phyloP scores from a whole-genome alignment of 768 basidiomycete species.

The Grammothele lineata region DNA sequence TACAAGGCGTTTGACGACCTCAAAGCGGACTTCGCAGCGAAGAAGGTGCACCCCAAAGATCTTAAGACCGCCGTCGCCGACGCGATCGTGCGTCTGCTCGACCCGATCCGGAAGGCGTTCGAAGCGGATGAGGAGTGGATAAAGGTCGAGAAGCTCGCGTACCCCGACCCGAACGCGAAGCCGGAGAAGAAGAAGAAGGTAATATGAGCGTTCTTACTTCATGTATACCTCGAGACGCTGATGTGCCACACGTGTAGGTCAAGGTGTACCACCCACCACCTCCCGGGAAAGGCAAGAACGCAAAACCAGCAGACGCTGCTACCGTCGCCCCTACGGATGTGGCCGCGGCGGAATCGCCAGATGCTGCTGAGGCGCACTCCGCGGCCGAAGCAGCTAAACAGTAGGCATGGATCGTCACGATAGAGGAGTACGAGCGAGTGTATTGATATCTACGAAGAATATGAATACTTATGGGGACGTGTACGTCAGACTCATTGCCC shows the following conservation, averaged over 20 bases:
- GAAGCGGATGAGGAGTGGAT: constrained; percentile 35
- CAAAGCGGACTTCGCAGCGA: constrained; percentile 68
- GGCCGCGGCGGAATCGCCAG: too few species aligned
- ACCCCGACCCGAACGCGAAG: background rate
- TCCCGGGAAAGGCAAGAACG: constrained; percentile 71
- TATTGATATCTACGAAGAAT: too few species aligned
- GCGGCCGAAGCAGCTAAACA: constrained; percentile 1
- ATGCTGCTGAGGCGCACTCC: background rate
- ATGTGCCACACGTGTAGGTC: too few species aligned
- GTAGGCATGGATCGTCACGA: too few species aligned
- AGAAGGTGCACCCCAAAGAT: constrained; percentile 84
- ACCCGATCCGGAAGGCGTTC: constrained; percentile 78
- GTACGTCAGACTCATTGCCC: too few species aligned
- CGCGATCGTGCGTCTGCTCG: constrained; percentile 69
- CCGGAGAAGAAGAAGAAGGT: constrained; percentile 44
- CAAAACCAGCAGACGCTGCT: constrained; percentile 24
- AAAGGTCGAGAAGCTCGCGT: background rate
- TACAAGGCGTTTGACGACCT: constrained; percentile 64
- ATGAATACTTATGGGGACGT: too few species aligned
- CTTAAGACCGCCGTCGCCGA: constrained; percentile 76
- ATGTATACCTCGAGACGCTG: too few species aligned
- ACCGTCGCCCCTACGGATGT: constrained; percentile 6
- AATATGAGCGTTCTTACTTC: too few species aligned
- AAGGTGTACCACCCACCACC: constrained; percentile 84
- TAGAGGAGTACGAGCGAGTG: too few species aligned